phyloP scores from a whole-genome alignment of 768 basidiomycete species.

The Psilocybe azurescens region DNA sequence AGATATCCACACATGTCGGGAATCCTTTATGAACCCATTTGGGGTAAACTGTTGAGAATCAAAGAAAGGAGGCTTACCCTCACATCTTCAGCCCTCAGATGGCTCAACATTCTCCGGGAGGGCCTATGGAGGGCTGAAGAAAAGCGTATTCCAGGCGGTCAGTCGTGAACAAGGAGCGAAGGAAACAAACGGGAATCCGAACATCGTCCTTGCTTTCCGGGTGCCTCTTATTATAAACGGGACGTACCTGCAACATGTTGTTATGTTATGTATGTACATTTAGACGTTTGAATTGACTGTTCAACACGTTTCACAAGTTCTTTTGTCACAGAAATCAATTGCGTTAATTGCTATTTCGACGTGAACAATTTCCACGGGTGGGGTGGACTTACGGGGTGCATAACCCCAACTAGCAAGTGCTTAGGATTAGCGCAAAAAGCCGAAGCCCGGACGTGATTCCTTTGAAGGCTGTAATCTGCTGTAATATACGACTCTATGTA shows the following conservation, averaged over 20 bases:
- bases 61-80: slow-evolving; percentile 6
- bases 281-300: background rate
- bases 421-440: background rate
- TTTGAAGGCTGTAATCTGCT: background rate
- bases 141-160: background rate
- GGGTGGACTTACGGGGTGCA: background rate
- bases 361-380: background rate
- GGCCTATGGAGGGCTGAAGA: background rate
- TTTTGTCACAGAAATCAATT: background rate
- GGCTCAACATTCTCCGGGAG: background rate
- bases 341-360: too few species aligned
- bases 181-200: background rate
- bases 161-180: background rate
- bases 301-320: background rate
- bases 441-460: background rate
- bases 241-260: background rate
- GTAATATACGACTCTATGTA: too few species aligned
- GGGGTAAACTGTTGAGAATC: too few species aligned
- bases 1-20: background rate
- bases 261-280: background rate
- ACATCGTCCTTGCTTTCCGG: background rate
- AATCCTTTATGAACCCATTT: background rate
- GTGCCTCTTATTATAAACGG: background rate
- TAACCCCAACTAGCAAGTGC: background rate
- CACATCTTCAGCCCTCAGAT: slow-evolving; percentile 12